Evolutionary conservation across 1,139 yeast genomes (phyloP).

Genomic region (Torulaspora globosa): DNA sequence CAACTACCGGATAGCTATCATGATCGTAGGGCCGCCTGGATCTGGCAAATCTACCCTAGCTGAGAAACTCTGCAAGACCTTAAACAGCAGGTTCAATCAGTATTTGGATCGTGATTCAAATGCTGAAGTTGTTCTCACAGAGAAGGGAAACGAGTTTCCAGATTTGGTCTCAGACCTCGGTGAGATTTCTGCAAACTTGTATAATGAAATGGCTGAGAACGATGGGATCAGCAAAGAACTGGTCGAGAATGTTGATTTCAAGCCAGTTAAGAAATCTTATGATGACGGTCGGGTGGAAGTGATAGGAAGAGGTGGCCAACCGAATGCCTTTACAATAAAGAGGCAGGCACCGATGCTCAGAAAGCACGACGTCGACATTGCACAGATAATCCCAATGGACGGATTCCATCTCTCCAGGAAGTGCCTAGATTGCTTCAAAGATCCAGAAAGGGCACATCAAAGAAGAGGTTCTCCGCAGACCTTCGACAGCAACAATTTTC

Average conservation of each 20-base stretch:
- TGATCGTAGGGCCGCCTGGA: constrained; percentile 76
- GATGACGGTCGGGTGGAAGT: constrained; percentile 18
- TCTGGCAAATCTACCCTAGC: constrained; percentile 77
- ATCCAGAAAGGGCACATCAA: constrained; percentile 54
- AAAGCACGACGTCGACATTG: constrained; percentile 25
- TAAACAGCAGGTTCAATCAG: constrained; percentile 35
- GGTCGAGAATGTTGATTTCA: constrained; percentile 45
- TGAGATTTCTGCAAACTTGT: constrained; percentile 14
- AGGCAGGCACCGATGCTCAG: not conserved
- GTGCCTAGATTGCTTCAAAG: constrained; percentile 48
- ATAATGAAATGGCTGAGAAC: constrained; percentile 32
- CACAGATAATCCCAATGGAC: constrained; percentile 60
- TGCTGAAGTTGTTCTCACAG: constrained; percentile 2
- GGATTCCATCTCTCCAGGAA: constrained; percentile 74
- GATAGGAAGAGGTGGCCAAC: constrained; percentile 38
- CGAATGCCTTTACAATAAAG: constrained; percentile 26
- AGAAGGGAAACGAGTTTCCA: constrained; percentile 2
- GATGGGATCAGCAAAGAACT: constrained; percentile 44
- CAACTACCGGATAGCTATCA: constrained; percentile 48
- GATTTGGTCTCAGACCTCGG: constrained; percentile 18
- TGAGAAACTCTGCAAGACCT: constrained; percentile 39
- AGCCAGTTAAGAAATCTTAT: constrained; percentile 27
- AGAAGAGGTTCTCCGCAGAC: constrained; percentile 85
- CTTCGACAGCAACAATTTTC: constrained; percentile 58
- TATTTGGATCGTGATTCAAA: constrained; percentile 8